Conservation (phyloP, 1,284 basidiomycete genomes). For the Agroathelia rolfsii region DNA sequence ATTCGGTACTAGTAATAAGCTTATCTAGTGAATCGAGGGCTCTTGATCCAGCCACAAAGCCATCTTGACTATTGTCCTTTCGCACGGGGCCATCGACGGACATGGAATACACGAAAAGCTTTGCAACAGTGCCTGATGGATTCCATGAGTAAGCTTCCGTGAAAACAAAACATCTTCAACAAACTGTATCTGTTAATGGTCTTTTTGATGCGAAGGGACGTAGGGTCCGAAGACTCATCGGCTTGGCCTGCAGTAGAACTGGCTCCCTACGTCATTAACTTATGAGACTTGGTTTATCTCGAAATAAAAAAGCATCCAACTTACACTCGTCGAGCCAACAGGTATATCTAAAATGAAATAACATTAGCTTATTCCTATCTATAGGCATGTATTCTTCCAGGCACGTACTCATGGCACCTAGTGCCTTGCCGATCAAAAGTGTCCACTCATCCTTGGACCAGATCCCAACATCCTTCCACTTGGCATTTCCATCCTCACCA, state of each 20-base stretch:
- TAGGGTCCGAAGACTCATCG: slow-evolving; percentile 53
- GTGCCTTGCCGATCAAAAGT: slow-evolving; percentile 77
- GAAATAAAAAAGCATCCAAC: slow-evolving; percentile 9
- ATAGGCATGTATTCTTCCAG: no score
- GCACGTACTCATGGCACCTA: slow-evolving; percentile 83
- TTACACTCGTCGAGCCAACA: slow-evolving; percentile 55
- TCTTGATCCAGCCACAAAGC: slow-evolving; percentile 78
- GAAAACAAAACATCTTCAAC: slow-evolving; percentile 16
- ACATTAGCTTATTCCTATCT: slow-evolving; percentile 8
- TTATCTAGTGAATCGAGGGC: slow-evolving; percentile 86
- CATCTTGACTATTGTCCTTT: slow-evolving; percentile 25
- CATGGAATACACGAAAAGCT: slow-evolving; percentile 88
- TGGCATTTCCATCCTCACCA: slow-evolving; percentile 41
- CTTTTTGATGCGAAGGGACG: slow-evolving; percentile 72
- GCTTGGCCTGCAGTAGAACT: slow-evolving; percentile 58
- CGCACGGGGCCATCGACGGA: slow-evolving; percentile 67
- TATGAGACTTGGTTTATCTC: no score
- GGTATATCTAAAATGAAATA: slow-evolving; percentile 49
- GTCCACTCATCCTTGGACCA: slow-evolving; percentile 85
- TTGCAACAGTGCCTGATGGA: slow-evolving; percentile 65
- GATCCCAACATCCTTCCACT: slow-evolving; percentile 78
- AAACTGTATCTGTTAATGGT: slow-evolving; percentile 60
- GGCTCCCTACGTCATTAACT: no score
- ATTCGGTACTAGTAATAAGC: slow-evolving; percentile 88
- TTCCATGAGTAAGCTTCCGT: neutral